phyloP scores from a whole-genome alignment of 2,329 filamentous ascomycete species.

The Exophiala oligosperma region DNA sequence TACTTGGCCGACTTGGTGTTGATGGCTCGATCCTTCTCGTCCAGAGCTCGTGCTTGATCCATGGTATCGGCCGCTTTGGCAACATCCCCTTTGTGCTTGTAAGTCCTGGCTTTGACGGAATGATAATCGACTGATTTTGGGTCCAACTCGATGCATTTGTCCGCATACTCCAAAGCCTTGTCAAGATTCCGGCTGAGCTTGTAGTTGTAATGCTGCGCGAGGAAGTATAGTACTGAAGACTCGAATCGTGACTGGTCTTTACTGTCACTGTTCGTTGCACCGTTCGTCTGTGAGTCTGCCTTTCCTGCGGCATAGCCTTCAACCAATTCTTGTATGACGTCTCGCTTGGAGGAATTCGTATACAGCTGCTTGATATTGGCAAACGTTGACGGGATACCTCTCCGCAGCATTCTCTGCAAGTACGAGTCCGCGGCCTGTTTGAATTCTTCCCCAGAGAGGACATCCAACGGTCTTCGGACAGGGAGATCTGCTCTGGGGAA shows the following conservation, averaged over 20 bases:
- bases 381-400: conserved; percentile 93
- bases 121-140: conserved; percentile 85
- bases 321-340: conserved; percentile 72
- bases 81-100: conserved; percentile 82
- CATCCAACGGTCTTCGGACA: conserved; percentile 83
- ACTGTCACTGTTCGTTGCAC: conserved; percentile 48
- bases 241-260: conserved; percentile 64
- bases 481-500: conserved; percentile 82
- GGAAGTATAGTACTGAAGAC: conserved; percentile 83
- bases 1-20: conserved; percentile 99
- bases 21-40: conserved; percentile 92
- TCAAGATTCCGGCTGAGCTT: conserved; percentile 77
- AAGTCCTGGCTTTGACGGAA: conserved; percentile 93
- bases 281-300: conserved; percentile 47
- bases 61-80: conserved; percentile 81
- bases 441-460: conserved; percentile 81
- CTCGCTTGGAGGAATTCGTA: conserved; percentile 71
- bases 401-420: conserved; percentile 79
- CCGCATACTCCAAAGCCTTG: conserved; percentile 79
- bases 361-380: conserved; percentile 96
- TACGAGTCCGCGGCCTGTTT: conserved; percentile 74
- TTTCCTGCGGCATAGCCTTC: conserved; percentile 72
- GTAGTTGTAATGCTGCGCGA: conserved; percentile 97
- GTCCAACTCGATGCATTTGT: conserved; percentile 77
- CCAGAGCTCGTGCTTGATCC: conserved; percentile 81